These are phyloP conservation scores for Punica granatum DNA, from an alignment of 345 rosid species.

Conservation along the genomic window DNA sequence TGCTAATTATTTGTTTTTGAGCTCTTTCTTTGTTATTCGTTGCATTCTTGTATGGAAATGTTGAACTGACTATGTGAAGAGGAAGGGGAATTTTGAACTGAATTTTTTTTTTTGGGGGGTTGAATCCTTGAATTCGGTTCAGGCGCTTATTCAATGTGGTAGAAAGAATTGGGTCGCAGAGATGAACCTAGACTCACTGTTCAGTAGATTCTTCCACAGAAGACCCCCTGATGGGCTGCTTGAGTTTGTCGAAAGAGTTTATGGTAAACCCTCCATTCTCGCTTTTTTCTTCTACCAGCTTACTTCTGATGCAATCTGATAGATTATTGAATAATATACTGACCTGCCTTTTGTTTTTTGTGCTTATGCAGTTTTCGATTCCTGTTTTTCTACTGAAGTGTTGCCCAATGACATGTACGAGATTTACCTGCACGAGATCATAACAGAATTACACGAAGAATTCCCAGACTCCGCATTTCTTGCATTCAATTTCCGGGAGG, in stretches of 20 bases:
- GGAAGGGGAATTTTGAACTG: not conserved
- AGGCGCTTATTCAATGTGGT: conserved; percentile 7
- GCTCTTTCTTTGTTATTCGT: not conserved
- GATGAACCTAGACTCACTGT: conserved; percentile 50
- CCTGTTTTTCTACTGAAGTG: conserved; percentile 90
- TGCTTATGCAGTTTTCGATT: conserved; percentile 70
- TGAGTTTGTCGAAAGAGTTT: conserved; percentile 92
- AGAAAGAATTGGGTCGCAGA: conserved; percentile 13
- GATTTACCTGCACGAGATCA: conserved; percentile 61
- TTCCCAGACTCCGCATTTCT: conserved; percentile 75
- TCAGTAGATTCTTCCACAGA: conserved; percentile 82
- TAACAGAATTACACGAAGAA: conserved; percentile 70
- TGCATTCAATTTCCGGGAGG: conserved; percentile 87
- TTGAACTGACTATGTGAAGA: not conserved
- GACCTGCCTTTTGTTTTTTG: not conserved
- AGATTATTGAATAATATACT: not conserved
- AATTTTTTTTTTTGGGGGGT: not conserved
- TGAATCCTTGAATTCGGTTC: conserved; percentile 17
- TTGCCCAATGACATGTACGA: conserved; percentile 59
- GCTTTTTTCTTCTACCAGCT: not conserved
- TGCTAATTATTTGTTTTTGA: not conserved
- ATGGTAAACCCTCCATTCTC: conserved; percentile 37
- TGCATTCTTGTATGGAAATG: not conserved
- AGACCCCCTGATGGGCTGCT: conserved; percentile 98
- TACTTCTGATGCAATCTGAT: not conserved